These are phyloP conservation scores for Dalbergia cochinchinensis DNA, from an alignment of 306 rosid genomes.

Conservation along the genomic window DNA sequence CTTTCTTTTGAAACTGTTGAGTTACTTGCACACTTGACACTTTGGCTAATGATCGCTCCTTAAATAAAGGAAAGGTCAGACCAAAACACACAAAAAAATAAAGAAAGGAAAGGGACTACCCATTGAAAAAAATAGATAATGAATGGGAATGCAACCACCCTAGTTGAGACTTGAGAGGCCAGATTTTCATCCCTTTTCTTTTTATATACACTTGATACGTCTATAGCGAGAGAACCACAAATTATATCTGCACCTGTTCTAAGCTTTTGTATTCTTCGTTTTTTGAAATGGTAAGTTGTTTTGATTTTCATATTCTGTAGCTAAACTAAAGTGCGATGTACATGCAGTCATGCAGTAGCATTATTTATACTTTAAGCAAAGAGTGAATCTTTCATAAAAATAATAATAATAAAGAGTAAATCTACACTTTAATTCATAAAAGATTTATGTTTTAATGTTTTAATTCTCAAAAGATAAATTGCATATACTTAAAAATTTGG, in stretches of 20 bases:
- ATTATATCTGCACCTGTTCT: background rate
- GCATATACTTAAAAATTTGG: too few relatives aligned
- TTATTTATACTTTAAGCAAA: too few relatives aligned
- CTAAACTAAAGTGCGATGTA: background rate
- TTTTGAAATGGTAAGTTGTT: background rate
- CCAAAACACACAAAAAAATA: too few relatives aligned
- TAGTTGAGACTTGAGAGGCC: background rate
- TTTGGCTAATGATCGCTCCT: constrained; percentile 25
- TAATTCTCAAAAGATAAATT: too few relatives aligned
- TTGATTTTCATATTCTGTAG: background rate
- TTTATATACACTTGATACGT: background rate
- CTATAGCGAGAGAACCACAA: background rate
- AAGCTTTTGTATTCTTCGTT: too few relatives aligned
- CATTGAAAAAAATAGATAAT: background rate
- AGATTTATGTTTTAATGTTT: too few relatives aligned
- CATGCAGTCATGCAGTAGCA: too few relatives aligned
- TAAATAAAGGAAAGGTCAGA: too few relatives aligned
- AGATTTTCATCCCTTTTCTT: background rate
- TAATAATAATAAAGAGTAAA: too few relatives aligned
- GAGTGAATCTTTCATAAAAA: too few relatives aligned
- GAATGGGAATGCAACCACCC: too few relatives aligned
- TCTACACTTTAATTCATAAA: too few relatives aligned
- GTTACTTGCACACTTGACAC: background rate
- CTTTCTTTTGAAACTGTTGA: constrained; percentile 13
- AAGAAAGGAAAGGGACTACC: background rate